Evolutionary conservation across 495 filamentous ascomycete genomes (phyloP), one percentile per base, ranked within the genome.

Genomic region (Mycothermus thermophilus): DNA sequence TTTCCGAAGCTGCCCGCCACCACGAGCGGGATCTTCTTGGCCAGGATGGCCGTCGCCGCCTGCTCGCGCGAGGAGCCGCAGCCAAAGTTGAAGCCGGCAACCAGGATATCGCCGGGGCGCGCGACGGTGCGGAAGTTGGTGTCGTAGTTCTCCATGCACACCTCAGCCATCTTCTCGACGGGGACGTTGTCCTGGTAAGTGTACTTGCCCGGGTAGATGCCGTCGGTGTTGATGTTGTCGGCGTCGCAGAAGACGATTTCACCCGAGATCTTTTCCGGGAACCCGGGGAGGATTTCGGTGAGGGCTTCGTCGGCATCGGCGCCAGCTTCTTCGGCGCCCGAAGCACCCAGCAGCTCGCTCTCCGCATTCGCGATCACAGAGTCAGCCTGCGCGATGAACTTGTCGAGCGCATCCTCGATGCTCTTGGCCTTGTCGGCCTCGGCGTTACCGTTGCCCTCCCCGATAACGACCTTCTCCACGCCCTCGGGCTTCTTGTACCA

Each of bases 91-190:
- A 79, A 93, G 6, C 87, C 87, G 0, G 75, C 52, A 5, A 96
- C 84, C 0, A 95, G 66, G 42, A 95, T 79, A 46, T 95, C 87
- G 11, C 74, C 75, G 0, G 63, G 40, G 30, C 67, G 64, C 15
- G 79, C 74, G 24, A 77, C 59, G 0, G 50, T 35, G 4, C 59
- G 43, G 54, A 97, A 95, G 4, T 53, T 35, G 0, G 66, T 45
- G 53, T 96, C 88, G 59, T 93, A 97, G 63, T 97, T 97, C 44
- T 74, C 64, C 83, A 97, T 93, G 55, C 79, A 84, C 1, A 88
- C 86, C 43, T 78, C 54, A 0, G 85, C 84, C 87, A 95, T 95
- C 18, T 71, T 75, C 27, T 79, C 74, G 0, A 48, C 57, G 0
- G 83, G 61, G 8, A 95, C 66, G 52, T 80, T 71, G 52, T 95